phyloP scores from a whole-genome alignment of 2,329 filamentous ascomycete species.

The Capronia coronata region DNA sequence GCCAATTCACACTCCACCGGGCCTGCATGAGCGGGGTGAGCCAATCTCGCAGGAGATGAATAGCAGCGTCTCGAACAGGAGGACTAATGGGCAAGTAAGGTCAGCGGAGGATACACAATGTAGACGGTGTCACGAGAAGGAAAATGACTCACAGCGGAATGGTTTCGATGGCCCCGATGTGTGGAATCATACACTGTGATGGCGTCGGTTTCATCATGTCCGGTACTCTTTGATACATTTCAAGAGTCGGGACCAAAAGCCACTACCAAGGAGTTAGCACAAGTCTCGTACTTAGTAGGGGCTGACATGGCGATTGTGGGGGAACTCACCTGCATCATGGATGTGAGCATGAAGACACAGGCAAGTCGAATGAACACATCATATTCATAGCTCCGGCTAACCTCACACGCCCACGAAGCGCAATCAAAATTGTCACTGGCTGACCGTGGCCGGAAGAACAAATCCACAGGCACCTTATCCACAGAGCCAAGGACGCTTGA shows the following conservation, averaged over 20 bases:
- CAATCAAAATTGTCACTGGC: slow-evolving; percentile 18
- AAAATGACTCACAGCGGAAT: slow-evolving; percentile 25
- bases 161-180: slow-evolving; percentile 24
- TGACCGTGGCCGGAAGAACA: slow-evolving; percentile 19
- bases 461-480: slow-evolving; percentile 15
- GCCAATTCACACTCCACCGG: slow-evolving; percentile 23
- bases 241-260: slow-evolving; percentile 16
- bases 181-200: slow-evolving; percentile 20
- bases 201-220: slow-evolving; percentile 26
- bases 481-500: slow-evolving; percentile 8
- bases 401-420: slow-evolving; percentile 23
- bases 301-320: neutral
- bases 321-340: slow-evolving; percentile 24
- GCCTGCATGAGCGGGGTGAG: slow-evolving; percentile 18
- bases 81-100: slow-evolving; percentile 1
- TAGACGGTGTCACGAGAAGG: neutral
- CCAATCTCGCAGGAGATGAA: slow-evolving; percentile 20
- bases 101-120: neutral
- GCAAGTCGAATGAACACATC: slow-evolving; percentile 21
- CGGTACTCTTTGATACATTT: slow-evolving; percentile 17
- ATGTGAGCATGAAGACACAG: slow-evolving; percentile 14
- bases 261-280: slow-evolving; percentile 9
- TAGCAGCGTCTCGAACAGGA: slow-evolving; percentile 19
- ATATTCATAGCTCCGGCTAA: slow-evolving; percentile 18
- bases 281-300: too few species aligned